Evolutionary conservation across 2,329 filamentous ascomycete species (phyloP), one percentile per base, ranked within the genome.

Genomic region (Dactylellina drechsleri): DNA sequence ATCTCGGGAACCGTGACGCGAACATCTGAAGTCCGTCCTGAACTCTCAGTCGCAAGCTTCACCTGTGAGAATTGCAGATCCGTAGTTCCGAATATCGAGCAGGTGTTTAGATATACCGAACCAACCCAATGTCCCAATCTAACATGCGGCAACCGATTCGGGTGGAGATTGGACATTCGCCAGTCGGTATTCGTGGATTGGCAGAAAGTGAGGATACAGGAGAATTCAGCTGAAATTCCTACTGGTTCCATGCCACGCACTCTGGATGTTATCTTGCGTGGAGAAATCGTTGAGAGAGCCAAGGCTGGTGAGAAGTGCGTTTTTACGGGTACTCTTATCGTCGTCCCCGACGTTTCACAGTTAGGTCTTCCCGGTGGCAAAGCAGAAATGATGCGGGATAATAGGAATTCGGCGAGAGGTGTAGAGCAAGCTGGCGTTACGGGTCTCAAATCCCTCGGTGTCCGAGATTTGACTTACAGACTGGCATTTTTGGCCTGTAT

Each of bases 291-390:
- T 26, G 95, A 99, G 80, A 89, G 95, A 60, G 93, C 94, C 61
- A 98, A 98, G 84, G 95, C 95, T 57, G 95, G 95, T 77, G 95
- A 99, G 83, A 97, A 96, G 83, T 99, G 95, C 82, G 92, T 99
- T 80, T 99, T 99, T 82, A 98, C 94, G 0, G 95, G 95, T 77
- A 93, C 93, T 4, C 84, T 98, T 77, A 98, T 99, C 75, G 95
- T 99, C 16, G 93, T 99, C 40, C 95, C 95, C 0, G 95, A 99
- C 81, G 92, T 99, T 75, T 97, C 93, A 80, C 95, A 98, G 82
- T 88, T 99, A 67, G 91, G 93, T 45, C 88, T 98, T 31, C 95
- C 95, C 1, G 95, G 95, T 56, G 86, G 93, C 23, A 87, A 91
- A 66, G 91, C 92, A 15, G 92, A 93, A 74, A 92, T 93, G 18